Evolutionary conservation across 2,329 filamentous ascomycete species (phyloP).

Genomic region (Aspergillus sergii): DNA sequence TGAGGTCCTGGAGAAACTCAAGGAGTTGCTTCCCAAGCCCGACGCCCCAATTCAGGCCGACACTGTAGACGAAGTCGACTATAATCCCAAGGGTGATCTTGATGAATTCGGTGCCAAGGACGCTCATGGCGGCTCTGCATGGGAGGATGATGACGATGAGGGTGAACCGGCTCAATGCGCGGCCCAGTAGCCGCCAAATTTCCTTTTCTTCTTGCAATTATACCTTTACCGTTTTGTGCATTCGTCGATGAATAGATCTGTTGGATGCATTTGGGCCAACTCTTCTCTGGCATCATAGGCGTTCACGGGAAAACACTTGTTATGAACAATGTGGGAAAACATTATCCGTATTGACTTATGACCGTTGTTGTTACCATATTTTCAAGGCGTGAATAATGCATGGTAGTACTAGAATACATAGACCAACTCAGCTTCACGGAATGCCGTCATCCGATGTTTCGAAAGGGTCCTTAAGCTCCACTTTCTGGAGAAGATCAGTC

Average conservation of each 20-base stretch:
- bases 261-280: conserved; percentile 18
- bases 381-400: neutral
- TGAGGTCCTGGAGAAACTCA: conserved; percentile 69
- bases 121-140: conserved; percentile 44
- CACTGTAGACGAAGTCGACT: conserved; percentile 83
- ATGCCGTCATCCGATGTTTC: neutral
- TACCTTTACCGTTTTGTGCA: conserved; percentile 14
- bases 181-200: conserved; percentile 43
- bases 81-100: conserved; percentile 78
- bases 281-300: conserved; percentile 33
- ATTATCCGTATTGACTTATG: conserved; percentile 2
- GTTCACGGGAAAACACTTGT: conserved; percentile 22
- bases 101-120: conserved; percentile 64
- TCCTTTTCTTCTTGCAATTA: conserved; percentile 9
- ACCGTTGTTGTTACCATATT: neutral
- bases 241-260: conserved; percentile 22
- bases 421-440: neutral
- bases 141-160: conserved; percentile 54
- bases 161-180: conserved; percentile 52
- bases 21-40: conserved; percentile 71
- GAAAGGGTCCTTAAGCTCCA: neutral
- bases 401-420: conserved; percentile 1
- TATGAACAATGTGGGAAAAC: conserved; percentile 7
- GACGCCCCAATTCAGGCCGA: conserved; percentile 67
- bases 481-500: neutral